These are phyloP conservation scores for Globisporangium lucens DNA, from an alignment of 352 stramenopile genomes.

Conservation along the genomic window DNA sequence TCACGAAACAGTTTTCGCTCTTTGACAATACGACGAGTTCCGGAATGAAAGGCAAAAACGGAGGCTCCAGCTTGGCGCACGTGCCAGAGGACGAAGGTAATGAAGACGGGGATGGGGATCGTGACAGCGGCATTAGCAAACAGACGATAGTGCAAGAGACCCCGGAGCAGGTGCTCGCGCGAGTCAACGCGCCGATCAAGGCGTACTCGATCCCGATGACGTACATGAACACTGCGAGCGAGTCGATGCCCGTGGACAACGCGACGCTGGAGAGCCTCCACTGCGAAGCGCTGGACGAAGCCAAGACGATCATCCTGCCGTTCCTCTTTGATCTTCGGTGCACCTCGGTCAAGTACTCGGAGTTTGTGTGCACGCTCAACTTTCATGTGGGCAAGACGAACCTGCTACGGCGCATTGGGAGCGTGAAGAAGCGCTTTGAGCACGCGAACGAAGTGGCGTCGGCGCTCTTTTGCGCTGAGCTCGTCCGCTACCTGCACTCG, in stretches of 20 bases:
- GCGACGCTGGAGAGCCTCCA: slow-evolving; percentile 44
- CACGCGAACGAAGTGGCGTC: slow-evolving; percentile 61
- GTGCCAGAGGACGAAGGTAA: slow-evolving; percentile 49
- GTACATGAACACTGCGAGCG: slow-evolving; percentile 47
- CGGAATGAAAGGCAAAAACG: slow-evolving; percentile 12
- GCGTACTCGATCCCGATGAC: slow-evolving; percentile 51
- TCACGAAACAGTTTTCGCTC: slow-evolving; percentile 65
- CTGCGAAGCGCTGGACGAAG: slow-evolving; percentile 40
- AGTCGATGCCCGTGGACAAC: slow-evolving; percentile 56
- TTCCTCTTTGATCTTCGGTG: slow-evolving; percentile 54
- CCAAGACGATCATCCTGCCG: slow-evolving; percentile 44
- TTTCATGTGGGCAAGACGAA: slow-evolving; percentile 63
- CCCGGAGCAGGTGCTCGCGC: slow-evolving; percentile 46
- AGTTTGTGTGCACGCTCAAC: slow-evolving; percentile 45
- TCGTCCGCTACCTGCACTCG: slow-evolving; percentile 64
- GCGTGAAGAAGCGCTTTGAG: slow-evolving; percentile 54
- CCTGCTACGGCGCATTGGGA: slow-evolving; percentile 39
- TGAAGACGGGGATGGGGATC: slow-evolving; percentile 25
- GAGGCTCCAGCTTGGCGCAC: slow-evolving; percentile 28
- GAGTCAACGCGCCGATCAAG: slow-evolving; percentile 47
- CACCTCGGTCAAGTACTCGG: slow-evolving; percentile 28
- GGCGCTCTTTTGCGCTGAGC: slow-evolving; percentile 59
- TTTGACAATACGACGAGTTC: slow-evolving; percentile 24
- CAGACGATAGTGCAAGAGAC: slow-evolving; percentile 18
- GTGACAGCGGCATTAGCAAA: slow-evolving; percentile 4